Conservation (phyloP, 805 yeast genomes). For the Blastobotrys peoriensis region DNA sequence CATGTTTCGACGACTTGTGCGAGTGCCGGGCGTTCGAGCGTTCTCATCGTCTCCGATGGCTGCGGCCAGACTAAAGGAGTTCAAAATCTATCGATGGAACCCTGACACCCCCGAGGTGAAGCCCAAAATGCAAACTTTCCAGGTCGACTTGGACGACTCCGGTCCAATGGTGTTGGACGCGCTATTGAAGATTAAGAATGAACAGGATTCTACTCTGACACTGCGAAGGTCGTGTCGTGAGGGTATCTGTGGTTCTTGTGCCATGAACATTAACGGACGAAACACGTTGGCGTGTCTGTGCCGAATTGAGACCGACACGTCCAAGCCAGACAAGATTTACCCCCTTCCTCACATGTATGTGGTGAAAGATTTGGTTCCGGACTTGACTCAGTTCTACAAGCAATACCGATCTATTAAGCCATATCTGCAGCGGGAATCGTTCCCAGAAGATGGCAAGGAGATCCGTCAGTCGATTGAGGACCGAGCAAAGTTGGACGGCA, state of each 20-base stretch:
- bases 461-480: constrained; percentile 86
- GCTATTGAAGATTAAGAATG: constrained; percentile 87
- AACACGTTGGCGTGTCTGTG: constrained; percentile 97
- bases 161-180: constrained; percentile 99
- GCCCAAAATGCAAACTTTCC: constrained; percentile 78
- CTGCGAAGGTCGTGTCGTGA: constrained; percentile 98
- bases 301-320: constrained; percentile 75
- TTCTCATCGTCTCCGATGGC: constrained; percentile 32
- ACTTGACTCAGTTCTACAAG: constrained; percentile 94
- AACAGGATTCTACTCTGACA: constrained; percentile 91
- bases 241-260: constrained; percentile 99
- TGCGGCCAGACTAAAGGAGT: constrained; percentile 64
- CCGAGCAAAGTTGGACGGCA: constrained; percentile 92
- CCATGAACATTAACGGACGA: constrained; percentile 98
- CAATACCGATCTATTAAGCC: constrained; percentile 98
- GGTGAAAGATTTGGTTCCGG: constrained; percentile 96
- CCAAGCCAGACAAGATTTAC: constrained; percentile 78
- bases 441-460: constrained; percentile 89
- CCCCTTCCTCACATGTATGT: constrained; percentile 98
- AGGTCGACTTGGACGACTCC: constrained; percentile 80
- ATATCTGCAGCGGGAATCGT: constrained; percentile 73
- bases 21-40: neutral
- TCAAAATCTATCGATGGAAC: constrained; percentile 95
- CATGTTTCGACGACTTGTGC: neutral
- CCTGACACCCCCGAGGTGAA: constrained; percentile 93